Percentiles rank a stretch among this genome's conserved stretches.
These are phyloP conservation scores for Tirmania nivea DNA, from an alignment of 495 filamentous ascomycete species.

Conservation along the genomic window DNA sequence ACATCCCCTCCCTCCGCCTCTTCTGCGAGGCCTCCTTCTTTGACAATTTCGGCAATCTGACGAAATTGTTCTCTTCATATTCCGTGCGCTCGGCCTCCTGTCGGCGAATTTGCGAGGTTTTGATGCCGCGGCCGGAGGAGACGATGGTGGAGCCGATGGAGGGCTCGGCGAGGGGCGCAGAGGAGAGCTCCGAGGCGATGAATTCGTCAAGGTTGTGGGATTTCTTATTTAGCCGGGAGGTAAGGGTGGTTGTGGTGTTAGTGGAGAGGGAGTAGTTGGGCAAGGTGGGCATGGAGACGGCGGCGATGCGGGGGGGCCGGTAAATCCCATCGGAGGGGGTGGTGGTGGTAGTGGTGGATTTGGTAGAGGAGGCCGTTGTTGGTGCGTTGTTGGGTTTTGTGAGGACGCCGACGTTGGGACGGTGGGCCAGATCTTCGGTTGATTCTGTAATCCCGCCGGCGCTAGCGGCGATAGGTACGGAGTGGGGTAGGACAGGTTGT, in stretches of 20 bases:
- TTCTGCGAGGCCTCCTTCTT: conserved; percentile 45
- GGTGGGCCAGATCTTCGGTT: conserved; percentile 38
- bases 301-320: conserved; percentile 62
- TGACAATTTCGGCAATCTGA: conserved; percentile 55
- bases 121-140: conserved; percentile 44
- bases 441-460: not conserved
- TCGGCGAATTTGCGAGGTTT: conserved; percentile 44
- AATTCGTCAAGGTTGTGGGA: conserved; percentile 73
- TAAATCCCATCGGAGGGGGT: conserved; percentile 39
- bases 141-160: conserved; percentile 69
- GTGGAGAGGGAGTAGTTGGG: conserved; percentile 24
- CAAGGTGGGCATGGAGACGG: conserved; percentile 39
- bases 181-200: conserved; percentile 54
- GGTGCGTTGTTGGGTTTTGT: conserved; percentile 17
- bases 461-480: not conserved
- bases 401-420: conserved; percentile 41
- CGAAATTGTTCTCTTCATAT: conserved; percentile 77
- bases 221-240: conserved; percentile 24
- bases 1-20: not conserved
- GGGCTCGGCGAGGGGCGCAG: conserved; percentile 53
- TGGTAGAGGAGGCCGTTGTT: conserved; percentile 16
- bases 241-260: conserved; percentile 25
- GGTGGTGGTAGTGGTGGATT: conserved; percentile 12
- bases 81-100: conserved; percentile 48
- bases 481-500: conserved; percentile 2